Evolutionary conservation across 192 early-diverging fungal genomes (phyloP), one percentile per base, ranked within the genome.

Genomic region (Entomortierella beljakovae): DNA sequence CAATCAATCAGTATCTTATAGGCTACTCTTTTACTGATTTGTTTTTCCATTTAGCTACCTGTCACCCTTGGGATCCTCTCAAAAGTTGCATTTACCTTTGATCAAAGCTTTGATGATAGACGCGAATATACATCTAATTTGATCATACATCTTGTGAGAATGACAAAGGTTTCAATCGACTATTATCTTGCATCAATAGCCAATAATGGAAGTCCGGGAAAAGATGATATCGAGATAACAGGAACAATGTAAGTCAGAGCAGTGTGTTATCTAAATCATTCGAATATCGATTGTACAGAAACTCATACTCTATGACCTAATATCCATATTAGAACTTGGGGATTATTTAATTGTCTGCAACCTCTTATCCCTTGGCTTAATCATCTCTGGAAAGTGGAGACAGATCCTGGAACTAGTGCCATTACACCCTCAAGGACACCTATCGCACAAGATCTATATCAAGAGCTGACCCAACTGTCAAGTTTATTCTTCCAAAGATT

Each of bases 401-500:
- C 22, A 32, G 23, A 34, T 18, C 61, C 67, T 20, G 31, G 29
- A 11, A 13, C 37, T 4, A 51, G 35, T 35, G 23, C 35, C 5
- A 37, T 49, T 15, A n/a, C 50, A 18, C 48, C 26, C 11, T 11
- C 75, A 2, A 38, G 48, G 23, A 20, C 61, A 50, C 66, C 46
- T 1, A 58, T 79, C 51, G 75, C 67, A 1, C 63, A 40, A 40
- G 75, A 79, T 15, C 69, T 79, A 69, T 79, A 70, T 57, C 75
- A 61, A 40, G 75, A 79, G 32, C 31, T 70, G 3, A 61, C 66
- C 16, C 75, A 79, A 28, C 55, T 70, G 18, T 53, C 59, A 7
- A 43, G 46, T 13, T 38, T 46, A 11, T 37, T 79, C n/a, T 70
- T 79, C n/a, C 66, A 51, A 15, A 16, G 55, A 2, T n/a, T 79